A percentile compares a stretch with the other conserved stretches of the same genome.
These are phyloP conservation scores for Discostella pseudostelligera DNA, from an alignment of 108 stramenopile species.

Conservation along the genomic window DNA sequence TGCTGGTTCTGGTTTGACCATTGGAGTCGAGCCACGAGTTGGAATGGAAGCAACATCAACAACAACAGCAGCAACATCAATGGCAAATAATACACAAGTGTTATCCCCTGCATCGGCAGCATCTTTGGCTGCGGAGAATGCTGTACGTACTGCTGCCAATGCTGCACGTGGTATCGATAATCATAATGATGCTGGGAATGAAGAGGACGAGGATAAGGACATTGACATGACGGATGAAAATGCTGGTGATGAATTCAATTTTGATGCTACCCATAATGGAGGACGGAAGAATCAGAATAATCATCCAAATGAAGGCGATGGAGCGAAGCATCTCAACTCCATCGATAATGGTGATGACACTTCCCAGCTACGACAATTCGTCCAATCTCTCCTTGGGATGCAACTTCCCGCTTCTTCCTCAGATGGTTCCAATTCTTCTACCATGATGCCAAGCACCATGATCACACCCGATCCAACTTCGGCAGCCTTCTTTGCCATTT, in stretches of 20 bases:
- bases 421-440: too few relatives aligned
- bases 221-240: slow-evolving; percentile 1
- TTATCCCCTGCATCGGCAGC: not conserved
- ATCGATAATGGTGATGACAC: slow-evolving; percentile 13
- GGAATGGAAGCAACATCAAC: too few relatives aligned
- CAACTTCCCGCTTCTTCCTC: slow-evolving; percentile 1
- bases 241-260: not conserved
- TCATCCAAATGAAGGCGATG: not conserved
- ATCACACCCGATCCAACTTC: slow-evolving; percentile 49
- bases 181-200: too few relatives aligned
- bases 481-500: slow-evolving; percentile 65
- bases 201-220: too few relatives aligned
- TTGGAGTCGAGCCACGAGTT: too few relatives aligned
- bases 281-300: not conserved
- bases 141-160: too few relatives aligned
- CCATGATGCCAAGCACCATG: not conserved
- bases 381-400: slow-evolving; percentile 42
- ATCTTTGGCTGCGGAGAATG: not conserved
- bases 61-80: too few relatives aligned
- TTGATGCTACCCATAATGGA: slow-evolving; percentile 13
- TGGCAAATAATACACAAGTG: too few relatives aligned
- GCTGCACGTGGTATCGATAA: too few relatives aligned
- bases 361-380: slow-evolving; percentile 30
- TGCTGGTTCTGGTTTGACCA: too few relatives aligned
- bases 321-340: too few relatives aligned